Evolutionary conservation across 1,284 basidiomycete species (phyloP).

Genomic region (Tilletia walkeri): DNA sequence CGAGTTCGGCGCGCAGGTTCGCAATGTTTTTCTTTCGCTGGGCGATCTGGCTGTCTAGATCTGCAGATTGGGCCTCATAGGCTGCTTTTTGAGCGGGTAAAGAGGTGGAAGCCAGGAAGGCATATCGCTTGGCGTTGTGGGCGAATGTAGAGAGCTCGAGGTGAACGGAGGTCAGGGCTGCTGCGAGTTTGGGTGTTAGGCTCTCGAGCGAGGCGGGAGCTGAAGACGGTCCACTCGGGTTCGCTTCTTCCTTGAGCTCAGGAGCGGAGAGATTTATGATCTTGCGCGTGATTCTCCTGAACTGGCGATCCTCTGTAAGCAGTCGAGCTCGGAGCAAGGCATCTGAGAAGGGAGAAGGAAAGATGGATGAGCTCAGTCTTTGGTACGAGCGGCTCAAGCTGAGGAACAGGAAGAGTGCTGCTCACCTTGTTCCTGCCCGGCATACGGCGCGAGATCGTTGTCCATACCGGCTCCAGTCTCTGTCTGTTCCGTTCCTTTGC

Average conservation of each 20-base stretch:
- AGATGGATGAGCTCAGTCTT: neutral
- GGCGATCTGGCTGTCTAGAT: neutral
- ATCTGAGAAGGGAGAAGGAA: neutral
- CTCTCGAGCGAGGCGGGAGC: neutral
- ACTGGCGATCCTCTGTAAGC: conserved; percentile 6
- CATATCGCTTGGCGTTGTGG: conserved; percentile 8
- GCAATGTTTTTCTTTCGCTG: neutral
- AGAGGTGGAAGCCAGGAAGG: conserved; percentile 12
- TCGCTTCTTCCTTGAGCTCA: neutral
- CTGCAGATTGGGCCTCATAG: neutral
- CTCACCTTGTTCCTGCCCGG: no score
- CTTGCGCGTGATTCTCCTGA: conserved; percentile 5
- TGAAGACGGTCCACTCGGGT: neutral
- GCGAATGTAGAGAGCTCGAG: conserved; percentile 6
- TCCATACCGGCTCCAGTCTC: no score
- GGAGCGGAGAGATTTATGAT: conserved; percentile 1
- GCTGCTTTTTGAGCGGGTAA: neutral
- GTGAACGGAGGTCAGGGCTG: conserved; percentile 4
- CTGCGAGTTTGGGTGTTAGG: neutral
- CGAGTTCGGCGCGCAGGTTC: conserved; percentile 18
- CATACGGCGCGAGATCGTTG: no score
- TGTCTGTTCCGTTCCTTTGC: no score
- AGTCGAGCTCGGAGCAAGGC: conserved; percentile 3
- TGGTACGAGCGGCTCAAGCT: no score
- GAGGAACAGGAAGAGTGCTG: no score